Evolutionary conservation across 164 flowering plant species (phyloP).

Genomic region (Euptelea pleiosperma): DNA sequence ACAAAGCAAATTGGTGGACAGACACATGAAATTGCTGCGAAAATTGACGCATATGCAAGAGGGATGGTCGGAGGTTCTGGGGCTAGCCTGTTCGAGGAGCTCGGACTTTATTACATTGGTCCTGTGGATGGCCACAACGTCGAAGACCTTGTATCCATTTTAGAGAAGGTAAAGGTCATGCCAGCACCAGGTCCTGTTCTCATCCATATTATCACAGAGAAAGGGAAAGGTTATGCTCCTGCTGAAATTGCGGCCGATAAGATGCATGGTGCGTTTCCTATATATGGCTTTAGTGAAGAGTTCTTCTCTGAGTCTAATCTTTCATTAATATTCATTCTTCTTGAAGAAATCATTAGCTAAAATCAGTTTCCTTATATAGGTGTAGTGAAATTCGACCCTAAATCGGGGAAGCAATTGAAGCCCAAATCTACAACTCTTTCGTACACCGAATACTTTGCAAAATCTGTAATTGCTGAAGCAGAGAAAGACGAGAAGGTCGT

Average conservation of each 20-base stretch:
- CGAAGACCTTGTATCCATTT: constrained; percentile 36
- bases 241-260: constrained; percentile 45
- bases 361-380: too few species aligned
- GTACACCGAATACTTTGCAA: constrained; percentile 44
- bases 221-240: constrained; percentile 53
- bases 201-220: constrained; percentile 47
- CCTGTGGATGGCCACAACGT: constrained; percentile 22
- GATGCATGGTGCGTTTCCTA: constrained; percentile 36
- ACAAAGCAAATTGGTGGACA: constrained; percentile 36
- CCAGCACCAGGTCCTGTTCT: too few species aligned
- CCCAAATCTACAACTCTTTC: constrained; percentile 26
- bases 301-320: too few species aligned
- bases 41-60: constrained; percentile 18
- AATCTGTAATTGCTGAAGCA: constrained; percentile 47
- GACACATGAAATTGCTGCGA: constrained; percentile 19
- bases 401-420: constrained; percentile 48
- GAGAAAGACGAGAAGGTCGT: constrained; percentile 36
- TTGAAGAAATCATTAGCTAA: too few species aligned
- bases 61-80: constrained; percentile 11
- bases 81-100: constrained; percentile 19
- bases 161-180: constrained; percentile 36
- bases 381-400: constrained; percentile 49
- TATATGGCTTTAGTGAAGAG: too few species aligned
- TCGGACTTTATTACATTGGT: too few species aligned
- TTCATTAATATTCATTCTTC: too few species aligned